Evolutionary conservation across 345 rosid genomes (phyloP).

Genomic region (Leavenworthia alabamica): DNA sequence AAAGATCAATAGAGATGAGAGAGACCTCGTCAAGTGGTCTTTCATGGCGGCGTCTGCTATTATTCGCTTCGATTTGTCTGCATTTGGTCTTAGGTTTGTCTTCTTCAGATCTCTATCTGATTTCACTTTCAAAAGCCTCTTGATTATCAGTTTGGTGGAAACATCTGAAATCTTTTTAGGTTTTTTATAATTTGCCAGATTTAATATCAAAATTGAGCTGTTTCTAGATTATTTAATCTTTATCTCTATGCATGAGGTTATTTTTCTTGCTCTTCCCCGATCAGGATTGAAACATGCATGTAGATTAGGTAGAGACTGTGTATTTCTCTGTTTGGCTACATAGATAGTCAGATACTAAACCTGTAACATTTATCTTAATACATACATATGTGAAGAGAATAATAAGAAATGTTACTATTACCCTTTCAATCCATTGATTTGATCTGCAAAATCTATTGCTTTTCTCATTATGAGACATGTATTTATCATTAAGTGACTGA

Average conservation of each 20-base stretch:
- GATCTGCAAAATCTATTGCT: neutral
- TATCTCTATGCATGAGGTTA: neutral
- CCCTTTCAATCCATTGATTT: neutral
- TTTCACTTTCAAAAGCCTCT: neutral
- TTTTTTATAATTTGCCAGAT: neutral
- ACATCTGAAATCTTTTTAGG: conserved; percentile 9
- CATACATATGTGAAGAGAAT: neutral
- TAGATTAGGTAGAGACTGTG: neutral
- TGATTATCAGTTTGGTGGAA: neutral
- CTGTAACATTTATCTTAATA: neutral
- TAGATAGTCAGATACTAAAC: neutral
- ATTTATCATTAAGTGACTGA: neutral
- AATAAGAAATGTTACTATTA: neutral
- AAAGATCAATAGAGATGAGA: conserved; percentile 29
- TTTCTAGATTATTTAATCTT: neutral
- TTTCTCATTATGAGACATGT: neutral
- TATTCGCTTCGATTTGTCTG: conserved; percentile 40
- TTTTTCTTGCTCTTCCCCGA: neutral
- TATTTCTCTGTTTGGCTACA: neutral
- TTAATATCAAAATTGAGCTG: neutral
- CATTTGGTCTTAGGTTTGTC: conserved; percentile 53
- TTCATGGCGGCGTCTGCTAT: conserved; percentile 28
- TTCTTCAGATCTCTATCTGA: conserved; percentile 30
- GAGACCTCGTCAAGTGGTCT: conserved; percentile 27
- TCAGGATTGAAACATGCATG: conserved; percentile 4